Conservation (phyloP, 163 green algal species). For the Prototheca wickerhamii region DNA sequence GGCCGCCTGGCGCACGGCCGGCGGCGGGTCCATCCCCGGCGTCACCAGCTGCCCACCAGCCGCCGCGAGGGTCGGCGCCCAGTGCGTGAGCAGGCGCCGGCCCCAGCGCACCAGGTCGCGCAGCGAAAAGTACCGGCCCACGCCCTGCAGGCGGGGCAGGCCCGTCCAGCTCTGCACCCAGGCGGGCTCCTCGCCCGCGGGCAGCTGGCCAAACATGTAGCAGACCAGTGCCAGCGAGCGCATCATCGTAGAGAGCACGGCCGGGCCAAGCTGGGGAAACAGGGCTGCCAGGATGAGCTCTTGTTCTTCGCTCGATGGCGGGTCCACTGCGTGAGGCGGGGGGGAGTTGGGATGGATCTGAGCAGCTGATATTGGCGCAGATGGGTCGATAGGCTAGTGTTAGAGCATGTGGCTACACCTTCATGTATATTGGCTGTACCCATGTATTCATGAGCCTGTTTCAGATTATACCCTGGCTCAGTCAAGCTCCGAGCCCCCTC, state of each 20-base stretch:
- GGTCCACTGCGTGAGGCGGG: conserved; percentile 27
- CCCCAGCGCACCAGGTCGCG: conserved; percentile 83
- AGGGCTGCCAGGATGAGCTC: conserved; percentile 49
- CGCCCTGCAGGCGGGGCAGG: not conserved
- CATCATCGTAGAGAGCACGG: conserved; percentile 58
- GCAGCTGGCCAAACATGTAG: conserved; percentile 4
- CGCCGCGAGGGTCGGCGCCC: conserved; percentile 17
- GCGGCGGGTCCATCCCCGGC: conserved; percentile 15
- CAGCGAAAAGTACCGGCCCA: conserved; percentile 63
- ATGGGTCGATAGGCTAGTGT: not conserved
- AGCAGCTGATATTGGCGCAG: no score
- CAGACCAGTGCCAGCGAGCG: conserved; percentile 49
- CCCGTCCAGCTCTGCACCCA: not conserved
- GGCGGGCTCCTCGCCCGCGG: not conserved
- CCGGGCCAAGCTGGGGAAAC: conserved; percentile 45
- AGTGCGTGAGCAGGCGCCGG: conserved; percentile 43
- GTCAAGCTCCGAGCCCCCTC: not conserved
- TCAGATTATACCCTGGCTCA: no score
- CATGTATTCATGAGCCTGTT: no score
- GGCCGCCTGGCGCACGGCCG: conserved; percentile 46
- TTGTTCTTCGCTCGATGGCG: conserved; percentile 58
- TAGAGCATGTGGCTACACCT: not conserved
- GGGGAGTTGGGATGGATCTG: not conserved
- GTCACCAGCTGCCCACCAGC: conserved; percentile 5
- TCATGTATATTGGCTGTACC: no score